These are phyloP conservation scores for Colletotrichum eleusines DNA, from an alignment of 2,329 filamentous ascomycete species.

Conservation along the genomic window DNA sequence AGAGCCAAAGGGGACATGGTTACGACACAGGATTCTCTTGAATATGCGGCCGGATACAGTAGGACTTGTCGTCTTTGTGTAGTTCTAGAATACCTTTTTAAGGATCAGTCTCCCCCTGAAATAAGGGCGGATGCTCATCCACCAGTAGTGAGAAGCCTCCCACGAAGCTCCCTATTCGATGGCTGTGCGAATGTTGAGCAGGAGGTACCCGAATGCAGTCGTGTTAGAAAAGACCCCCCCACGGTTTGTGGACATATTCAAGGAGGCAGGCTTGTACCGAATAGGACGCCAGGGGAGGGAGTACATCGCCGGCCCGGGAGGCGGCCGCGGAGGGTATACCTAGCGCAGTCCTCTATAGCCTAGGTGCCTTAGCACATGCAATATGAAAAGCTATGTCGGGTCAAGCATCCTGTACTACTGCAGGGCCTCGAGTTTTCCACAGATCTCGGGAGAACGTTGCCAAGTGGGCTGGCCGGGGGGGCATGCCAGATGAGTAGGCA, in stretches of 20 bases:
- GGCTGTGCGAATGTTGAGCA: neutral
- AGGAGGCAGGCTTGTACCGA: neutral
- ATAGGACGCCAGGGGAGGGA: neutral
- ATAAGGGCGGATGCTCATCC: neutral
- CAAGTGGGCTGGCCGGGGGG: neutral
- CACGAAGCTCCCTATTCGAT: neutral
- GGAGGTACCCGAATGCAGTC: neutral
- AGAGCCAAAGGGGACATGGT: neutral
- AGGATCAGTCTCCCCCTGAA: neutral
- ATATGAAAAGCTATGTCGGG: neutral
- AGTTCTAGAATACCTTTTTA: too few relatives aligned
- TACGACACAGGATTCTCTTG: too few relatives aligned
- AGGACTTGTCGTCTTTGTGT: neutral
- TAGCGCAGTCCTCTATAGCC: neutral
- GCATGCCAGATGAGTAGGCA: neutral
- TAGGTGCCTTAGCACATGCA: neutral
- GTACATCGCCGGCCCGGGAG: neutral
- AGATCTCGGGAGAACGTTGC: neutral
- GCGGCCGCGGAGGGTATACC: neutral
- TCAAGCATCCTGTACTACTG: neutral
- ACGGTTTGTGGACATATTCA: neutral
- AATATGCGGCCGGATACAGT: neutral
- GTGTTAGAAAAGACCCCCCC: neutral
- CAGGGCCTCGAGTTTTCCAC: neutral
- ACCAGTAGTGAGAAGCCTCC: neutral